Evolutionary conservation across 2,329 filamentous ascomycete species (phyloP).

Genomic region (Stenocarpella maydis): DNA sequence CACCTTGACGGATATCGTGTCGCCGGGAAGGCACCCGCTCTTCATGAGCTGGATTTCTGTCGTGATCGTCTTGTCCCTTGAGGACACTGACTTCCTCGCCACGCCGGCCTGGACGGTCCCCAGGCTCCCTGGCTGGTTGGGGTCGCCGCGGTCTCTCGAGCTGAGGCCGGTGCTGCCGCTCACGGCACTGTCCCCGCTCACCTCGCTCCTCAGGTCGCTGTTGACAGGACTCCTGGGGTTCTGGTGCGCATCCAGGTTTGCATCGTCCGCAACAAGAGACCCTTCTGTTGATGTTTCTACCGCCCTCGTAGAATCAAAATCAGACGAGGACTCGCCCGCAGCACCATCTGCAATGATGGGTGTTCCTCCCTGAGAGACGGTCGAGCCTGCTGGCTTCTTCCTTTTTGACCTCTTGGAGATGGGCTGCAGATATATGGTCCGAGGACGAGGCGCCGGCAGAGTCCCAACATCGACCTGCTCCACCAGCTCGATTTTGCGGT

Average conservation of each 20-base stretch:
- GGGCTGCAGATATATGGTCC: slow-evolving; percentile 87
- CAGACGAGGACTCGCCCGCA: slow-evolving; percentile 46
- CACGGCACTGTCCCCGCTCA: slow-evolving; percentile 74
- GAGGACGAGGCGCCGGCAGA: slow-evolving; percentile 76
- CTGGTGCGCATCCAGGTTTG: slow-evolving; percentile 46
- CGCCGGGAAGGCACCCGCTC: slow-evolving; percentile 86
- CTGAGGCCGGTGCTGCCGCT: slow-evolving; percentile 73
- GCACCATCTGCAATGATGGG: slow-evolving; percentile 44
- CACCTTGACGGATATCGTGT: slow-evolving; percentile 81
- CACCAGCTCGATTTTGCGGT: slow-evolving; percentile 79
- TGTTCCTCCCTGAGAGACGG: slow-evolving; percentile 44
- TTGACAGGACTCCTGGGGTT: slow-evolving; percentile 53
- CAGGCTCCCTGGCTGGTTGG: slow-evolving; percentile 53
- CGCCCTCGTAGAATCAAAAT: slow-evolving; percentile 48
- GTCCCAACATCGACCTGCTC: slow-evolving; percentile 87
- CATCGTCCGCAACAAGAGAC: slow-evolving; percentile 51
- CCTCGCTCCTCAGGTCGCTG: slow-evolving; percentile 70
- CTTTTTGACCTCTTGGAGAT: slow-evolving; percentile 75
- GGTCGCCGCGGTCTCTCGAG: slow-evolving; percentile 51
- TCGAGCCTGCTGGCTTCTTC: slow-evolving; percentile 60
- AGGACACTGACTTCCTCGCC: slow-evolving; percentile 53
- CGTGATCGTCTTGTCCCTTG: slow-evolving; percentile 79
- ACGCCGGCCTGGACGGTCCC: slow-evolving; percentile 50
- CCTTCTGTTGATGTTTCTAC: slow-evolving; percentile 52
- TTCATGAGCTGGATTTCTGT: slow-evolving; percentile 84